Base-by-base conservation (phyloP, 306 rosid species). In the Dalbergia cultrata region DNA sequence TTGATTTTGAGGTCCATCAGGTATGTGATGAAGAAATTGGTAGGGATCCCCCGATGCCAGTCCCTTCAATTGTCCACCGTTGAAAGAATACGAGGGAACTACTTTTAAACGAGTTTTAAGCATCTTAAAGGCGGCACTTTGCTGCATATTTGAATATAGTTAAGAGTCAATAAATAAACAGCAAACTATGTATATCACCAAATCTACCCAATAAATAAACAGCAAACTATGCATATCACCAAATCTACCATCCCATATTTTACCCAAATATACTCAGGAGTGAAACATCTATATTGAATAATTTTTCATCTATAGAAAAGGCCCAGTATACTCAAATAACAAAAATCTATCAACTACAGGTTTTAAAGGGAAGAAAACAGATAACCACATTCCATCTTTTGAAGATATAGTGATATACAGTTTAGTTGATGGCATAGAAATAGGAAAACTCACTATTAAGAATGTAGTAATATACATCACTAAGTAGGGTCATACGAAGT, bases 91-190 rank as follows among this genome's bases (percentile, higher is more conserved):
- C 0, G 90, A 84, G 1, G 97, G 98, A 77, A 96, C 92, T 8
- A 95, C 93, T 89, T 96, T 90, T 77, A 96, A 85, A 54, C 98
- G 98, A 10, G 98, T 96, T 78, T 89, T 84, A 39, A 96, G 88
- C 77, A 96, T 88, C 91, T 93, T 93, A 77, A 96, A 96, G 60
- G 99, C 99, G 2, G 93, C 92, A 85, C 98, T 96, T 96, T 96
- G 99, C 99, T 96, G 97, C 86, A 80, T 74, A 35, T 52, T 49
- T 13, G 76, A n/a, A 66, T 85, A 70, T 80, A 62, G 73, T 26
- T 26, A 73, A 65, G 52, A 43, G 85, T 70, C 44, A 81, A 45
- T 33, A 76, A 26, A 26, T 22, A 17, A 64, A 44, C 44, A 39
- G 31, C 31, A 78, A 43, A 58, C 35, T 53, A 66, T 62, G 31